A percentile compares a stretch with the other conserved stretches of the same genome.
Evolutionary conservation across 1,139 yeast species (phyloP).

Genomic region (Pichia sp.): DNA sequence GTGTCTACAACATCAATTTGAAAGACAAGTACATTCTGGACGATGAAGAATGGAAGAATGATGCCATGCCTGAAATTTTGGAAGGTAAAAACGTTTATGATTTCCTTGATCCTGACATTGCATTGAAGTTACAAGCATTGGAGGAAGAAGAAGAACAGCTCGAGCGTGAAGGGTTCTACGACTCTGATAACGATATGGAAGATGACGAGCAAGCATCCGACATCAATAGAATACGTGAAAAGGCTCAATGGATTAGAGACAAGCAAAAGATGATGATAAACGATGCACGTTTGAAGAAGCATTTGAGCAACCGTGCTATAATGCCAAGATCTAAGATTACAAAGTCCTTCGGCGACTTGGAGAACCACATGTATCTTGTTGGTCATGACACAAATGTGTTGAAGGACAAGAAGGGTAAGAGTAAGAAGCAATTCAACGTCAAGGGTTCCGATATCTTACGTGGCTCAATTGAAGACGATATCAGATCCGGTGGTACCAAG

Average conservation of each 20-base stretch:
- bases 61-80: constrained; percentile 91
- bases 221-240: constrained; percentile 69
- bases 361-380: constrained; percentile 78
- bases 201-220: constrained; percentile 45
- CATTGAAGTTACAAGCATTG: constrained; percentile 84
- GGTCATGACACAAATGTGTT: constrained; percentile 82
- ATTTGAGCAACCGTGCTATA: constrained; percentile 79
- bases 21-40: constrained; percentile 88
- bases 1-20: constrained; percentile 90
- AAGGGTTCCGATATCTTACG: constrained; percentile 76
- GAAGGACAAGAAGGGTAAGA: constrained; percentile 33
- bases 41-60: constrained; percentile 97
- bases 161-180: constrained; percentile 93
- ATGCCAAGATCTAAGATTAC: constrained; percentile 90
- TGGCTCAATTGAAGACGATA: constrained; percentile 21
- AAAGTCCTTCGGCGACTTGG: constrained; percentile 76
- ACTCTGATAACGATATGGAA: constrained; percentile 74
- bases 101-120: constrained; percentile 93
- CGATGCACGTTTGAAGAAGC: constrained; percentile 83
- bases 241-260: constrained; percentile 93
- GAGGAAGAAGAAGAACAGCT: constrained; percentile 96
- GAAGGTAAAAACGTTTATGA: constrained; percentile 97
- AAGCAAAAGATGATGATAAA: constrained; percentile 90
- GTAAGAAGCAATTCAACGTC: constrained; percentile 36
- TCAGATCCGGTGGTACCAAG: constrained; percentile 35